These are phyloP conservation scores for Blastomyces gilchristii DNA, from an alignment of 2,329 filamentous ascomycete genomes.

Conservation along the genomic window DNA sequence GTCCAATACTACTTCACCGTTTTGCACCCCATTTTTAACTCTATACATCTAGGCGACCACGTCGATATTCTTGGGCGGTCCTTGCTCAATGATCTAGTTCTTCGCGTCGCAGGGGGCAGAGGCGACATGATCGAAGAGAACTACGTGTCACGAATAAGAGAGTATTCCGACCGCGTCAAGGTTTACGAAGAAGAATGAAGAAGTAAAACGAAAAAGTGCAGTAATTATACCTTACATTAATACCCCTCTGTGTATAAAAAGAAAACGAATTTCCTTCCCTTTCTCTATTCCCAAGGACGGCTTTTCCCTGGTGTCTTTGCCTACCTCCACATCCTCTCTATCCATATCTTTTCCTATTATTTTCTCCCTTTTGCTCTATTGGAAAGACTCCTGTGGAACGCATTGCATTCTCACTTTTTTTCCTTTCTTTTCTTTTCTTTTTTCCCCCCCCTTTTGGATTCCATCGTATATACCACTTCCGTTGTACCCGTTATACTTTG, in stretches of 20 bases:
- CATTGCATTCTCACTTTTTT: neutral
- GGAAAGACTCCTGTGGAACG: neutral
- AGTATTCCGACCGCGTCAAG: slow-evolving; percentile 75
- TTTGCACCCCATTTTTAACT: neutral
- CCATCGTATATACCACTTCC: neutral
- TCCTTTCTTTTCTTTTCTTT: too few relatives aligned
- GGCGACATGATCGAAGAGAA: slow-evolving; percentile 69
- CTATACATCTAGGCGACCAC: slow-evolving; percentile 60
- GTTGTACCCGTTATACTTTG: neutral
- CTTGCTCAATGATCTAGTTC: slow-evolving; percentile 79
- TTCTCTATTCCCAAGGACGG: neutral
- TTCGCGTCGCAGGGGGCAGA: slow-evolving; percentile 74
- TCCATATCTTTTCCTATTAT: neutral
- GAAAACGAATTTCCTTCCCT: neutral
- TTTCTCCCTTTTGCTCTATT: neutral
- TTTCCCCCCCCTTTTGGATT: neutral
- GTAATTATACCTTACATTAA: neutral
- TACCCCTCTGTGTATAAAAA: neutral
- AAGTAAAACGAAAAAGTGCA: neutral
- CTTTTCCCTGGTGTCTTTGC: neutral
- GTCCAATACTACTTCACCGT: neutral
- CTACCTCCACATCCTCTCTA: neutral
- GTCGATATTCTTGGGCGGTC: slow-evolving; percentile 90
- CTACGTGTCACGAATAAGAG: slow-evolving; percentile 67
- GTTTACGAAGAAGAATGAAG: slow-evolving; percentile 55